A percentile compares a stretch with the other conserved stretches of the same genome.
These are phyloP conservation scores for Pugionium dolabratum DNA, from an alignment of 345 rosid species.

Conservation along the genomic window DNA sequence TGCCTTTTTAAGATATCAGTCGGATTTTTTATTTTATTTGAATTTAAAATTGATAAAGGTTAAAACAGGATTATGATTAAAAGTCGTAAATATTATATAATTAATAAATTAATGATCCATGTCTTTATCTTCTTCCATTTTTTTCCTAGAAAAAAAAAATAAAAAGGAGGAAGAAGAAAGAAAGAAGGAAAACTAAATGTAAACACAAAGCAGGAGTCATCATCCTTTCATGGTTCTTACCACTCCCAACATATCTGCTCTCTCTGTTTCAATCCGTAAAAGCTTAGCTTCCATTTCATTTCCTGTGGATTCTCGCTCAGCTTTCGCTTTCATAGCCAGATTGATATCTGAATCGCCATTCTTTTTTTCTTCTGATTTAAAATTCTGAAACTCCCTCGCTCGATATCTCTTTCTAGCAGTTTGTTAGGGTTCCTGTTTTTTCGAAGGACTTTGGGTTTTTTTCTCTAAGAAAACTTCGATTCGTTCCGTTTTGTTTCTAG, in stretches of 20 bases:
- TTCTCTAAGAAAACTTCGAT: not conserved
- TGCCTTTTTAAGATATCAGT: too few species aligned
- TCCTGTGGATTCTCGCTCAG: not conserved
- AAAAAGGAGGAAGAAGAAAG: not conserved
- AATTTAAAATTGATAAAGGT: not conserved
- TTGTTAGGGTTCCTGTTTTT: not conserved
- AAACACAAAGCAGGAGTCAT: constrained; percentile 27
- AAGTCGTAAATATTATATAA: not conserved
- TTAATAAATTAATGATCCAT: constrained; percentile 11
- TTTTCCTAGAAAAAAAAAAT: not conserved
- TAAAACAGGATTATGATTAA: constrained; percentile 1
- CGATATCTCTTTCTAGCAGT: not conserved
- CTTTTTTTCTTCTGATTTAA: constrained; percentile 11
- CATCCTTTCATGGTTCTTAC: constrained; percentile 38
- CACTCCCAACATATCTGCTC: constrained; percentile 39
- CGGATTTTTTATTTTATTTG: not conserved
- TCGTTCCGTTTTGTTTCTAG: constrained; percentile 24
- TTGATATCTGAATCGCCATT: constrained; percentile 31
- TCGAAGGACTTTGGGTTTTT: not conserved
- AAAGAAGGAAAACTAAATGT: constrained; percentile 21
- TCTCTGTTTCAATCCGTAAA: constrained; percentile 27
- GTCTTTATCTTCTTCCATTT: constrained; percentile 13
- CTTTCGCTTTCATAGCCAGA: not conserved
- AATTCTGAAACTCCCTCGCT: not conserved
- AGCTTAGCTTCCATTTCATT: constrained; percentile 20